Base-by-base conservation (phyloP, 2,329 filamentous ascomycete species). In the Cadophora gregata region DNA sequence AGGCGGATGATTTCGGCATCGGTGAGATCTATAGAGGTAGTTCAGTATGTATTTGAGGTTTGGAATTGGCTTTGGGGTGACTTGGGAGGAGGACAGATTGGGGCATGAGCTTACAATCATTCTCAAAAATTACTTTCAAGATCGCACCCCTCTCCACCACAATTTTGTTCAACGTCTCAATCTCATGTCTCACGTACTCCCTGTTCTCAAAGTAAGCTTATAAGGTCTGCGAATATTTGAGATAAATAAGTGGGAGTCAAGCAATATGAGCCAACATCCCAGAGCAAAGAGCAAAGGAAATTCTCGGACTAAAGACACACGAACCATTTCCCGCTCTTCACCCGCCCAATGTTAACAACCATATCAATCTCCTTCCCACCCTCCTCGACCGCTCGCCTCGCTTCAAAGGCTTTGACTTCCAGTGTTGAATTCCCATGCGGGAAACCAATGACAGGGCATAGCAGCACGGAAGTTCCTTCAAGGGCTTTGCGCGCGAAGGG, bases 91-190 rank as follows among this genome's bases (percentile, higher is more conserved):
- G n/a, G n/a, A 27, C 7, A 45, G 58, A 47, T 47, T 47, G 10
- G 21, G 7, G 3, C 9, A 31, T 25, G 21, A 12, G 68, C 71
- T 59, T 19, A 73, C 66, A 88, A 72, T 87, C 85, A 70, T 86
- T 88, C 71, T 89, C 86, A 64, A 89, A 88, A 59, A 88, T 89
- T 60, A 88, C 85, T 72, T 89, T 89, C 7, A 88, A 78, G 0
- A 81, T 78, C 0, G 81, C 83, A 0, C 81, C 81, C 7, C 77
- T 65, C n/a, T 74, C 72, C 0, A 74, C 72, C 3, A 87, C 85
- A 0, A 78, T 80, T 0, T 80, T 72, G 69, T 88, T 87, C 68
- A 89, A 76, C 33, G 75, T 72, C 0, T 76, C 72, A 59, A 89
- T 85, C 71, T 89, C 86, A 6, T 80, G 74, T 0, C 75, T 71